Percentiles rank a stretch among this genome's conserved stretches.
phyloP scores from a whole-genome alignment of 345 rosid species.

The Populus alba region DNA sequence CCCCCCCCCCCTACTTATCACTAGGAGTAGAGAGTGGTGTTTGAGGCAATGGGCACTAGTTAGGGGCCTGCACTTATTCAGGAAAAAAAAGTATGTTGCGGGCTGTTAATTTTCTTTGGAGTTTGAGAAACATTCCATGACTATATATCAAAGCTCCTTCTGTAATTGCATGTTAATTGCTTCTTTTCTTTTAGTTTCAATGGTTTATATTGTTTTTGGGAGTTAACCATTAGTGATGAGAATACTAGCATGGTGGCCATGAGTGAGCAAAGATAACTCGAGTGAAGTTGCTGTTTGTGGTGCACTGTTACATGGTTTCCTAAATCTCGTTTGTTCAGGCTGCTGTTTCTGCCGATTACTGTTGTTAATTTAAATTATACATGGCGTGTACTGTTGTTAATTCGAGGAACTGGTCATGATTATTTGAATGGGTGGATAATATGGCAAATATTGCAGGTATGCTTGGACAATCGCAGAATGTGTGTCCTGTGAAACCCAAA shows the following conservation, averaged over 20 bases:
- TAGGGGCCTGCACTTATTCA: not conserved
- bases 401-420: not conserved
- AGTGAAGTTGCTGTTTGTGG: no score
- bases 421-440: not conserved
- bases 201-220: not conserved
- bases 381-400: not conserved
- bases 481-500: conserved; percentile 22
- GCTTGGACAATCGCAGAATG: conserved; percentile 47
- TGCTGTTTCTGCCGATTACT: not conserved
- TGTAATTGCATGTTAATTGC: no score
- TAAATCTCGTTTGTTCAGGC: not conserved
- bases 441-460: conserved; percentile 49
- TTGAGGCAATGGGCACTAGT: not conserved
- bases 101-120: not conserved
- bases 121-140: not conserved
- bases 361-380: not conserved
- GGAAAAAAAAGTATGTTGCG: not conserved
- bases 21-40: not conserved
- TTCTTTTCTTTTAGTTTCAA: not conserved
- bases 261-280: not conserved
- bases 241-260: not conserved
- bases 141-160: not conserved
- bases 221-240: not conserved
- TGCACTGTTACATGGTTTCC: not conserved
- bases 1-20: not conserved